Percentiles rank a stretch among this genome's conserved stretches.
These are phyloP conservation scores for Naegleria gruberi DNA, from an alignment of 208 protist genomes.

Conservation along the genomic window DNA sequence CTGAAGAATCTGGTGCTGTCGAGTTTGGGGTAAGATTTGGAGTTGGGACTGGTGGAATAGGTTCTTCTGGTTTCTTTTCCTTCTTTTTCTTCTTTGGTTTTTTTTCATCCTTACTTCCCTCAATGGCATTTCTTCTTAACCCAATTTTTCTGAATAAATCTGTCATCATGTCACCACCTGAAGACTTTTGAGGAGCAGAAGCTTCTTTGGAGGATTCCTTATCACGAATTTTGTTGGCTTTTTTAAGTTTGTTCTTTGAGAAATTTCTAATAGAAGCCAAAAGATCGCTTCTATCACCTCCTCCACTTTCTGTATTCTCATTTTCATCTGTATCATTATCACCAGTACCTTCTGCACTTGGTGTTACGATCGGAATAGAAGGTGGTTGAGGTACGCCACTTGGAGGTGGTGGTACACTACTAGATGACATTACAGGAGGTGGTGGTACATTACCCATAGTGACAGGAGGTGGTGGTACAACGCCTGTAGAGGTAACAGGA, in stretches of 20 bases:
- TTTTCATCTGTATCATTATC: neutral
- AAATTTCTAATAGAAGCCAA: constrained; percentile 10
- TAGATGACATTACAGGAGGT: neutral
- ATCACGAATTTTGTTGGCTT: neutral
- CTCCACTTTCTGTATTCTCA: neutral
- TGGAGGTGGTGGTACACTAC: neutral
- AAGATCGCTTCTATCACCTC: neutral
- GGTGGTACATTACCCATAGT: neutral
- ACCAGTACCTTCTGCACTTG: neutral
- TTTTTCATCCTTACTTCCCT: neutral
- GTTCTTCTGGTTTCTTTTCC: neutral
- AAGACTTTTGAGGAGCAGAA: neutral
- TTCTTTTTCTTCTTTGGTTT: neutral
- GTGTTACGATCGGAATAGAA: neutral
- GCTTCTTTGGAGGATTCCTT: neutral
- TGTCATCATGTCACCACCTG: neutral
- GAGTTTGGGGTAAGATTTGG: neutral
- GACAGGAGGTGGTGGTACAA: neutral
- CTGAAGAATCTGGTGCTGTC: neutral
- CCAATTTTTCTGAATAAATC: constrained; percentile 10
- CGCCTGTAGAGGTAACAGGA: neutral
- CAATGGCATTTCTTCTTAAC: neutral
- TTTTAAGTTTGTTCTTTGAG: constrained; percentile 6
- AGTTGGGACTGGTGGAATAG: neutral
- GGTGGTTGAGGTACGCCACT: neutral